Evolutionary conservation across 129 eudicot species (phyloP), one percentile per base, ranked within the genome.

Genomic region (Pulicaria dysenterica): DNA sequence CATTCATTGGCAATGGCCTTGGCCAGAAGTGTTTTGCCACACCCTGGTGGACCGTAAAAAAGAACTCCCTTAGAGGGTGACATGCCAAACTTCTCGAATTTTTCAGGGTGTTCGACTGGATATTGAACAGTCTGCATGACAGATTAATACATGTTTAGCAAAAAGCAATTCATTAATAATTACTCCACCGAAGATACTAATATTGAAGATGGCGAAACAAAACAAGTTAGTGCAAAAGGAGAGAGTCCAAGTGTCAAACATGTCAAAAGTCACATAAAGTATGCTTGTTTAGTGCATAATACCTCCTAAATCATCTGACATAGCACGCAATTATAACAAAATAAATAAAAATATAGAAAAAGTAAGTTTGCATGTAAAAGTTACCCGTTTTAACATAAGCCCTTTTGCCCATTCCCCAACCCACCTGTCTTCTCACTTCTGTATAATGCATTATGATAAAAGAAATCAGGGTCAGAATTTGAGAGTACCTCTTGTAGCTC

Each of bases 101-200:
- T 94, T 84, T 94, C 98, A 10, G 98, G 98, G 77, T 94, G 98
- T 82, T 94, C 98, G 31, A 94, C 98, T 1, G 98, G 98, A 75
- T 94, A 94, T 80, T 94, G 98, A 46, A 94, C 98, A 46, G 98
- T 94, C 95, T 92, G 72, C 61, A 83, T 2, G 1, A 68, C 31
- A 15, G 65, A 56, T 58, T 11, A 11, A 42, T 7, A 64, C 3
- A 70, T 31, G 31, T 5, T 69, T 36, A 77, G 66, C 3, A 15
- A 24, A 24, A 24, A 24, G 31, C 31, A 24, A 0, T 24, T 24
- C 13, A 70, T 4, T 6, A 13, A 16, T 50, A 12, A 6, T 1
- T 51, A 14, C 13, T 36, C 14, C 14, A 14, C 11, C 9, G 45
- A 37, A 40, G 8, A 61, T 61, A 36, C 34, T 5, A 56, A 19